phyloP scores from a whole-genome alignment of 345 rosid genomes.

The Populus ilicifolia region DNA sequence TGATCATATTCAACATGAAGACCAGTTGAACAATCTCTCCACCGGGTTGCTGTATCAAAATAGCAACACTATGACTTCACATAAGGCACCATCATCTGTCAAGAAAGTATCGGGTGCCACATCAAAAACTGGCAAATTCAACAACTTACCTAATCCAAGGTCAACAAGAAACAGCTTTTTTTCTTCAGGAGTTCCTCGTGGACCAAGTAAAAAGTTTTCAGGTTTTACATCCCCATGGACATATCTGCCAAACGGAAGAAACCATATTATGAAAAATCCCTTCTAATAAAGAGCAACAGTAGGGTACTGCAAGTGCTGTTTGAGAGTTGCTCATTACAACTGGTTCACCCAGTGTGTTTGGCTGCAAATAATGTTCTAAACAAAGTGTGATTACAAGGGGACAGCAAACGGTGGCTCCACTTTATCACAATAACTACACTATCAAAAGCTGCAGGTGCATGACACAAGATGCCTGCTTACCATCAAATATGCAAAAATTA shows the following conservation, averaged over 20 bases:
- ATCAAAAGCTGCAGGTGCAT: not conserved
- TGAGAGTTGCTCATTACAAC: not conserved
- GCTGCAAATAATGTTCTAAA: not conserved
- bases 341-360: not conserved
- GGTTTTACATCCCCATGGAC: slow-evolving; percentile 99
- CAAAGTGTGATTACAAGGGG: not conserved
- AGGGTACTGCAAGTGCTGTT: not conserved
- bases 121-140: not conserved
- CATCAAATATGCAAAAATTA: not conserved
- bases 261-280: slow-evolving; percentile 3
- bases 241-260: slow-evolving; percentile 52
- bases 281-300: not conserved
- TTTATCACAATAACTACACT: not conserved
- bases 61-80: slow-evolving; percentile 12
- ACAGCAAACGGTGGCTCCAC: not conserved
- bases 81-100: not conserved
- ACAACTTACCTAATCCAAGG: slow-evolving; percentile 70
- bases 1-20: slow-evolving; percentile 96
- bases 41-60: slow-evolving; percentile 64
- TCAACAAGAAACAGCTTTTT: slow-evolving; percentile 91
- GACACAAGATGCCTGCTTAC: not conserved
- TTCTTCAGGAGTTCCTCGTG: slow-evolving; percentile 76
- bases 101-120: not conserved
- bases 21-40: slow-evolving; percentile 81
- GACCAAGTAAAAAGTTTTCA: slow-evolving; percentile 91